phyloP scores from a whole-genome alignment of 306 rosid species.

The Elaeagnus macrophylla region DNA sequence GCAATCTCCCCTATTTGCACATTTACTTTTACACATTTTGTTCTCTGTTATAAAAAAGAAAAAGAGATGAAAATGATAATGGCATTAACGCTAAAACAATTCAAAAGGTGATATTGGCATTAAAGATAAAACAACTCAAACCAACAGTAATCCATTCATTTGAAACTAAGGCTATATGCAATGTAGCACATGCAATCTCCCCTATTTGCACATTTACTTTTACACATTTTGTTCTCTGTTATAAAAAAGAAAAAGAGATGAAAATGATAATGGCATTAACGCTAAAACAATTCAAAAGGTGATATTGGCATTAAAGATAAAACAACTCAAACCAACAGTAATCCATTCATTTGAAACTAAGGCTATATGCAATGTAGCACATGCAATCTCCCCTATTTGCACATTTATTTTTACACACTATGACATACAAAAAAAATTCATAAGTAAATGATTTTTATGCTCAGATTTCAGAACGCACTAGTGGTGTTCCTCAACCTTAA shows the following conservation, averaged over 20 bases:
- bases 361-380: no score
- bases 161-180: background rate
- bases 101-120: no score
- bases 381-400: no score
- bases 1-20: no score
- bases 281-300: background rate
- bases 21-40: slow-evolving; percentile 2
- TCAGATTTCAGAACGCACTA: no score
- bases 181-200: no score
- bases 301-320: no score
- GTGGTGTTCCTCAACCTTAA: background rate
- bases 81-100: background rate
- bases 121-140: no score
- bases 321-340: background rate
- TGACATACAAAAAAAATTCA: background rate
- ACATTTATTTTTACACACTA: background rate
- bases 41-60: slow-evolving; percentile 45
- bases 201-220: background rate
- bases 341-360: background rate
- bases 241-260: slow-evolving; percentile 15
- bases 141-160: background rate
- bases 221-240: slow-evolving; percentile 56
- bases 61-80: slow-evolving; percentile 1
- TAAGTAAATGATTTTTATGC: background rate
- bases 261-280: background rate